Percentiles rank a stretch among this genome's conserved stretches.
Evolutionary conservation across 768 basidiomycete species (phyloP).

Genomic region (Lactarius quietus): DNA sequence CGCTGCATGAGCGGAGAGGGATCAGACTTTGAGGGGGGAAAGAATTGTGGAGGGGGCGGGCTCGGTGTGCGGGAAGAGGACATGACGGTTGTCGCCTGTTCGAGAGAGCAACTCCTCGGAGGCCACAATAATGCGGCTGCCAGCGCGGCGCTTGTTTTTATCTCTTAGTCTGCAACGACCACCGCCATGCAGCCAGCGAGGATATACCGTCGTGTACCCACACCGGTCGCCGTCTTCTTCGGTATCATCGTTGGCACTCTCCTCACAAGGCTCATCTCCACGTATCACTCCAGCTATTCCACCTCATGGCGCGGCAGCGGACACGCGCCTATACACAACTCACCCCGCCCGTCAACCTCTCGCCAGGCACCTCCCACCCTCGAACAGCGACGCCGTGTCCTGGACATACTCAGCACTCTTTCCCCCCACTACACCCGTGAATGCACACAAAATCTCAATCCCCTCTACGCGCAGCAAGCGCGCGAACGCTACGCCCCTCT

Average conservation of each 20-base stretch:
- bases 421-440: slow-evolving; percentile 91
- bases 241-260: slow-evolving; percentile 62
- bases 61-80: slow-evolving; percentile 14
- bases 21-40: slow-evolving; percentile 12
- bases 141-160: background rate
- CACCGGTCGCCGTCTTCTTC: slow-evolving; percentile 52
- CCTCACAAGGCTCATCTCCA: slow-evolving; percentile 33
- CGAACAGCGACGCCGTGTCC: slow-evolving; percentile 80
- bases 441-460: slow-evolving; percentile 83
- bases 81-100: background rate
- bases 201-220: slow-evolving; percentile 37
- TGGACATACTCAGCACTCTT: slow-evolving; percentile 82
- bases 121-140: background rate
- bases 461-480: slow-evolving; percentile 81
- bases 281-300: slow-evolving; percentile 32
- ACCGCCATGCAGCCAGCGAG: slow-evolving; percentile 14
- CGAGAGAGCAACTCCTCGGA: background rate
- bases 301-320: slow-evolving; percentile 48
- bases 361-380: slow-evolving; percentile 72
- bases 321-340: slow-evolving; percentile 45
- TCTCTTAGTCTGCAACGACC: slow-evolving; percentile 7
- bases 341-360: slow-evolving; percentile 44
- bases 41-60: slow-evolving; percentile 10
- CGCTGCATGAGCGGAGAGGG: slow-evolving; percentile 49
- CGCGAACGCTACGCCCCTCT: slow-evolving; percentile 81